These are phyloP conservation scores for Boletus rufocinnamomeus DNA, from an alignment of 768 basidiomycete genomes.

Conservation along the genomic window DNA sequence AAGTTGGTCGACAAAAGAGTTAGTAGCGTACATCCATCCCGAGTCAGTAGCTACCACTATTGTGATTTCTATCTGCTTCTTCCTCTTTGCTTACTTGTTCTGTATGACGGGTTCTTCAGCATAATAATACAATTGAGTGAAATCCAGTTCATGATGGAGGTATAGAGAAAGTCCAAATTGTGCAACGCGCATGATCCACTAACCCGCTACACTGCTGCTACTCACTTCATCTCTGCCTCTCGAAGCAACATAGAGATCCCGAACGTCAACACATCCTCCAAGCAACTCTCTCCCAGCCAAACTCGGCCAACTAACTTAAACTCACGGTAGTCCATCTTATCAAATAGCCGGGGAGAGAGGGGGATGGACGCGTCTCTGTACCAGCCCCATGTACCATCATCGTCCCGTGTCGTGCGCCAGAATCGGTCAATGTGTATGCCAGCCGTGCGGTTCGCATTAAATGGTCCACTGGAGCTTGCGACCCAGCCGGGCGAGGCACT, in stretches of 20 bases:
- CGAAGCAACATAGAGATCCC: slow-evolving; percentile 46
- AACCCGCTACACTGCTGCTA: neutral
- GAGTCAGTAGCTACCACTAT: neutral
- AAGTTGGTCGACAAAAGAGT: neutral
- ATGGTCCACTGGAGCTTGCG: neutral
- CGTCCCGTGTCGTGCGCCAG: slow-evolving; percentile 19
- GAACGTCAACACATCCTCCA: slow-evolving; percentile 36
- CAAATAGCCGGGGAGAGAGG: slow-evolving; percentile 48
- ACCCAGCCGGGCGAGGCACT: slow-evolving; percentile 7
- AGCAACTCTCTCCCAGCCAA: slow-evolving; percentile 34
- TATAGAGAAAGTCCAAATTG: neutral
- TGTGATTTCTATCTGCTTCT: neutral
- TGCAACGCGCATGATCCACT: neutral
- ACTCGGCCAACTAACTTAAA: slow-evolving; percentile 44
- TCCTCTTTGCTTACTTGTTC: neutral
- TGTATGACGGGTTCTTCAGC: neutral
- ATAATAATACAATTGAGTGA: neutral
- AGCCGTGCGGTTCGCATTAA: neutral
- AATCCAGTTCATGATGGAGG: neutral
- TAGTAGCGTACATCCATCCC: neutral
- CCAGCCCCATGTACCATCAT: slow-evolving; percentile 34
- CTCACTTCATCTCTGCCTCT: slow-evolving; percentile 37
- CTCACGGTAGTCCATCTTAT: slow-evolving; percentile 45
- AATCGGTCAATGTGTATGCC: slow-evolving; percentile 28
- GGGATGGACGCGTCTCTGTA: slow-evolving; percentile 47